Evolutionary conservation across 2,329 filamentous ascomycete species (phyloP).

Genomic region (Fusarium pininemorale): DNA sequence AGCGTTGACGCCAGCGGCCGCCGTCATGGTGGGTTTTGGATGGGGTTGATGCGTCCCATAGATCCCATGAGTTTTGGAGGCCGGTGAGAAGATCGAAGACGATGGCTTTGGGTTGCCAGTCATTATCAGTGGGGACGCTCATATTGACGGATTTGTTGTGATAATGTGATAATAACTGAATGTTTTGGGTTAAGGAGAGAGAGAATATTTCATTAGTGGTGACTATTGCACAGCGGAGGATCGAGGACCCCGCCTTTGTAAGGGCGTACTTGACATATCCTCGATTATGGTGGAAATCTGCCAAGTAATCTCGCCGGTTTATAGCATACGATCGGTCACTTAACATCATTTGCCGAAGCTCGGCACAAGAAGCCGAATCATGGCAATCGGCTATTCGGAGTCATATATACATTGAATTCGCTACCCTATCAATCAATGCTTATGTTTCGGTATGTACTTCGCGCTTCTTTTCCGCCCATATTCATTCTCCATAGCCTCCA

Average conservation of each 20-base stretch:
- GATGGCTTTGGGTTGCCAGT: constrained; percentile 47
- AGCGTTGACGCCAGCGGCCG: constrained; percentile 48
- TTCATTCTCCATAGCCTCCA: background rate
- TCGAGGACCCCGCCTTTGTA: accelerated
- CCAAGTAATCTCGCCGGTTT: background rate
- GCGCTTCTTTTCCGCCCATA: constrained; percentile 6
- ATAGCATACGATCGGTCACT: background rate
- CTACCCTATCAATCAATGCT: background rate
- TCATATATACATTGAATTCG: accelerated
- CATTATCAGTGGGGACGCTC: background rate
- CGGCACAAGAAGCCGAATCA: background rate
- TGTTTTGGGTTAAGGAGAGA: too few relatives aligned
- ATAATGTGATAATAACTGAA: accelerated
- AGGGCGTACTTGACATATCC: background rate
- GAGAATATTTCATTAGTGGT: accelerated
- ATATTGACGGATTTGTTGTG: accelerated
- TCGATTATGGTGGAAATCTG: too few relatives aligned
- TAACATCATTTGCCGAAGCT: background rate
- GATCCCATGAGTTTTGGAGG: constrained; percentile 51
- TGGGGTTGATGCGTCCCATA: constrained; percentile 49
- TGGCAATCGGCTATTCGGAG: accelerated
- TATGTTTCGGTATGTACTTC: background rate
- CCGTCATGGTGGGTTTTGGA: constrained; percentile 40
- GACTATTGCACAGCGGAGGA: background rate
- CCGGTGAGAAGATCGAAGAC: constrained; percentile 54